Conservation (phyloP, 2,329 filamentous ascomycete species). For the Didymella sp. region DNA sequence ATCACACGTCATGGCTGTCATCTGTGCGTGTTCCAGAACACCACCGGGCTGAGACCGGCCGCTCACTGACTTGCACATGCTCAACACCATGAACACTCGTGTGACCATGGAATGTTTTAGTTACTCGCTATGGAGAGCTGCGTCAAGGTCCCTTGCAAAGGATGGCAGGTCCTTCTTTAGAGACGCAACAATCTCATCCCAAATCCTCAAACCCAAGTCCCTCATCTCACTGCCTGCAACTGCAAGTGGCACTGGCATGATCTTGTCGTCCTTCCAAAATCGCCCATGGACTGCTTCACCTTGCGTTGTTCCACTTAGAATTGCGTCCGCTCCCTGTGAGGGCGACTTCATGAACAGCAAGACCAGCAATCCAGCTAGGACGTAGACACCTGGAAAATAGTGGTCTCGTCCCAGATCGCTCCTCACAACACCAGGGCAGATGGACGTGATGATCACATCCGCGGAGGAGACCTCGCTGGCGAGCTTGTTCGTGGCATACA, state of each 20-base stretch:
- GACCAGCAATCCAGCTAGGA: constrained; percentile 32
- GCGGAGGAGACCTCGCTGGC: constrained; percentile 35
- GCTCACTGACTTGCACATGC: constrained; percentile 2
- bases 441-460: constrained; percentile 47
- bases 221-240: constrained; percentile 44
- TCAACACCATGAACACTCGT: neutral
- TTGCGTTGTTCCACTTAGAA: constrained; percentile 45
- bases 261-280: constrained; percentile 47
- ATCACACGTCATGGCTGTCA: constrained; percentile 17
- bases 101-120: neutral
- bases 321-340: constrained; percentile 39
- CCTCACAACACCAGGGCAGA: constrained; percentile 44
- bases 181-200: constrained; percentile 45
- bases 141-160: constrained; percentile 10
- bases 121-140: neutral
- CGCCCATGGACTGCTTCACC: constrained; percentile 45
- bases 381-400: constrained; percentile 34
- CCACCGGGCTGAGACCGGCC: neutral
- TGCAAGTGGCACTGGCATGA: constrained; percentile 40
- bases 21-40: constrained; percentile 16
- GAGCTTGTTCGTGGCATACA: constrained; percentile 42
- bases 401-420: constrained; percentile 44
- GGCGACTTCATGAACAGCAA: constrained; percentile 35
- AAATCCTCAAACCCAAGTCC: constrained; percentile 38
- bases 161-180: constrained; percentile 41